Conservation (phyloP, 2,329 filamentous ascomycete species). For the Byssoonygena ceratinophila region DNA sequence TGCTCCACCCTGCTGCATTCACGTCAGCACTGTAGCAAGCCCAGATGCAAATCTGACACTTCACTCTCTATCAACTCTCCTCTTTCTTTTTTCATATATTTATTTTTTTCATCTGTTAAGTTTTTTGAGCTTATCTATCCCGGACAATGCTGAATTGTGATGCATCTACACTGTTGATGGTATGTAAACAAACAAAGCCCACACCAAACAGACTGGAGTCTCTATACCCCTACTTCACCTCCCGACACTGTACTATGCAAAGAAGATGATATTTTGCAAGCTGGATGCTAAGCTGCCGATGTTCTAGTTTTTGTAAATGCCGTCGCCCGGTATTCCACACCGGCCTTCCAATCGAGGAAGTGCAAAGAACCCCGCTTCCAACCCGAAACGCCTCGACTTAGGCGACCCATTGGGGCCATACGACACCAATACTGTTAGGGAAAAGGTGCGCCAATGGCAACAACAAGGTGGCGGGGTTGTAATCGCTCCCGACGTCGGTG, state of each 20-base stretch:
- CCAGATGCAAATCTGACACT: conserved; percentile 4
- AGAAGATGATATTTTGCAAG: neutral
- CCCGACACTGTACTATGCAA: neutral
- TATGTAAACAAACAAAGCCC: conserved; percentile 8
- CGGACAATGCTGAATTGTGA: conserved; percentile 4
- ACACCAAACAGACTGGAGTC: neutral
- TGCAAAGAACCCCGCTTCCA: conserved; percentile 47
- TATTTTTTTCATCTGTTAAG: neutral
- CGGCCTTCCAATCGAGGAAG: conserved; percentile 40
- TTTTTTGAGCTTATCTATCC: neutral
- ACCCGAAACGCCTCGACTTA: conserved; percentile 42
- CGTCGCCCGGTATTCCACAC: conserved; percentile 30
- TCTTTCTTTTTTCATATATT: neutral
- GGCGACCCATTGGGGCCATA: conserved; percentile 46
- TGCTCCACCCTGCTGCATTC: neutral
- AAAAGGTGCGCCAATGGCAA: conserved; percentile 78
- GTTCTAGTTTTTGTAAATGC: conserved; percentile 26
- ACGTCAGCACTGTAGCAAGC: conserved; percentile 5
- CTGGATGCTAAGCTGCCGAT: neutral
- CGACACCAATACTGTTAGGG: conserved; percentile 57
- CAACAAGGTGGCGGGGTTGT: conserved; percentile 61
- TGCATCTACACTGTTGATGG: conserved; percentile 1
- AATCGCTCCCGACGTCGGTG: conserved; percentile 50
- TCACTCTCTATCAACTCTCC: neutral
- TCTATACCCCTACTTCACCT: neutral